Evolutionary conservation across 148 eudicot genomes (phyloP).

Genomic region (Persicaria maculosa): DNA sequence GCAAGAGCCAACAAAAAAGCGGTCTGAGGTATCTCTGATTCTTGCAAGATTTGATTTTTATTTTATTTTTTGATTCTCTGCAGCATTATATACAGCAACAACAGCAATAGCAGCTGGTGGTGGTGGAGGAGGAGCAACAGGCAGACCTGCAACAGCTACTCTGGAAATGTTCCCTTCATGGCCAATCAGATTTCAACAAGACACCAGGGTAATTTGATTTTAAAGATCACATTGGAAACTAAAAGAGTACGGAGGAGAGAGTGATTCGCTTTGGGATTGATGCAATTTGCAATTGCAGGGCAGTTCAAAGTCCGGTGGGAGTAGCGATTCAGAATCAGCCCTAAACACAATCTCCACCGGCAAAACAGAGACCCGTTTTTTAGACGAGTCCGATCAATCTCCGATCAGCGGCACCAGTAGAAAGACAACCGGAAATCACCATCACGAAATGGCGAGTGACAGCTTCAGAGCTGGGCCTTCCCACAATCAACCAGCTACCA

Average conservation of each 20-base stretch:
- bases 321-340: constrained; percentile 81
- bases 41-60: constrained; percentile 6
- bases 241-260: no score
- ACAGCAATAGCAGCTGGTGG: background rate
- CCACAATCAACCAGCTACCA: constrained; percentile 27
- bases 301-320: constrained; percentile 67
- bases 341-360: constrained; percentile 56
- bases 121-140: constrained; percentile 42
- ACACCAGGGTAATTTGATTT: background rate
- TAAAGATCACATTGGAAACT: background rate
- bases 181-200: constrained; percentile 85
- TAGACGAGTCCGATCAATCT: constrained; percentile 44
- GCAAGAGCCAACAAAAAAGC: background rate
- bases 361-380: constrained; percentile 37
- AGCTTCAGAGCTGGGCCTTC: constrained; percentile 34
- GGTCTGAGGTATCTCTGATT: constrained; percentile 1
- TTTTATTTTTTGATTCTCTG: constrained; percentile 15
- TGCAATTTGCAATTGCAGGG: constrained; percentile 32
- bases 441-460: constrained; percentile 41
- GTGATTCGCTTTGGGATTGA: background rate
- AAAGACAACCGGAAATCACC: constrained; percentile 14
- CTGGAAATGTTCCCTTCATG: constrained; percentile 99
- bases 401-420: constrained; percentile 47
- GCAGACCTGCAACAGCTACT: constrained; percentile 89
- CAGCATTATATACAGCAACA: constrained; percentile 69